phyloP scores from a whole-genome alignment of 176 grass and related monocot species.

The Eremochloa ophiuroides region DNA sequence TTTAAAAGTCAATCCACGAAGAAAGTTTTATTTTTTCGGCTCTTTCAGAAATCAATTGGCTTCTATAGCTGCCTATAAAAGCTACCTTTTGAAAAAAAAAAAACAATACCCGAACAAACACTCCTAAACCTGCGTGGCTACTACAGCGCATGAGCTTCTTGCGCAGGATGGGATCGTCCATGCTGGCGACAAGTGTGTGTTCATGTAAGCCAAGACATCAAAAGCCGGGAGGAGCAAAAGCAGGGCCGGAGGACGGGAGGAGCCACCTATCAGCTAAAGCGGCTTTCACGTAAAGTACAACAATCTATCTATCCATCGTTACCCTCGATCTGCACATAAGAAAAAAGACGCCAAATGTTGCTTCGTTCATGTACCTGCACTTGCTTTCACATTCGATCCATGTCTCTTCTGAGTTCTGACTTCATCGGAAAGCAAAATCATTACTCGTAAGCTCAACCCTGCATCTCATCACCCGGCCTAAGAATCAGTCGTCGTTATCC shows the following conservation, averaged over 20 bases:
- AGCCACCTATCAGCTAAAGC: constrained; percentile 51
- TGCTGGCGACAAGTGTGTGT: constrained; percentile 26
- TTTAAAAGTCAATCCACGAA: not conserved
- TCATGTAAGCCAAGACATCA: constrained; percentile 49
- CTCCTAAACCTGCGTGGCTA: not conserved
- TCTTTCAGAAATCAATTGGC: too few species aligned
- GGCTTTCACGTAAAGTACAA: constrained; percentile 57
- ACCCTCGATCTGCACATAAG: not conserved
- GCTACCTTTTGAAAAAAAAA: not conserved
- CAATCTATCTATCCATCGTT: constrained; percentile 39
- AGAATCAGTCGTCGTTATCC: not conserved
- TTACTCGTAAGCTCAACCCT: constrained; percentile 27
- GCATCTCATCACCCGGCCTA: not conserved
- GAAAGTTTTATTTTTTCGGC: too few species aligned
- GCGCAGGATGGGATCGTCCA: not conserved
- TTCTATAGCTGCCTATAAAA: not conserved
- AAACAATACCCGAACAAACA: not conserved
- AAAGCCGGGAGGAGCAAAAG: constrained; percentile 46
- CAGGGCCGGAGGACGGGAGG: not conserved
- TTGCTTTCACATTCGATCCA: constrained; percentile 50
- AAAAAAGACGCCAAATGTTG: constrained; percentile 47
- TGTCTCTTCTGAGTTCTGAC: constrained; percentile 47
- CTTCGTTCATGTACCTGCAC: constrained; percentile 45
- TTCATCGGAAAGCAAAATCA: constrained; percentile 55
- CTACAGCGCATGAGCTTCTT: not conserved